Percentiles rank a stretch among this genome's conserved stretches.
phyloP scores from a whole-genome alignment of 257 asterid species.

The Solanum dulcamara region DNA sequence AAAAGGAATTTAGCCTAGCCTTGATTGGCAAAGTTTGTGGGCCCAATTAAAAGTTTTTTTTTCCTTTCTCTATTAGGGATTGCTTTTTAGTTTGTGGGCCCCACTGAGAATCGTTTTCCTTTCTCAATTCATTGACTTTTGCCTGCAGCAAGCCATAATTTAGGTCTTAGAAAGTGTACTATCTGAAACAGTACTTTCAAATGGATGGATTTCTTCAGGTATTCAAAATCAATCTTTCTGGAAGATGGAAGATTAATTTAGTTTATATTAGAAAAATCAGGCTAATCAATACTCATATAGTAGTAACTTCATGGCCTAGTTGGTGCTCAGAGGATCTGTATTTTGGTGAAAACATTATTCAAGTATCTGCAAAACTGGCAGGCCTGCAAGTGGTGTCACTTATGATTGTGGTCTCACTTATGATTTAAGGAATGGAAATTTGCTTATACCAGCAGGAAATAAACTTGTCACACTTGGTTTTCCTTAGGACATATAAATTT shows the following conservation, averaged over 20 bases:
- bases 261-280: background rate
- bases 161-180: background rate
- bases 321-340: background rate
- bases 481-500: background rate
- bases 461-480: background rate
- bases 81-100: background rate
- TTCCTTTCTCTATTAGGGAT: background rate
- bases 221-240: background rate
- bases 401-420: background rate
- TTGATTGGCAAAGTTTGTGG: background rate
- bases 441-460: background rate
- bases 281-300: background rate
- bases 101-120: background rate
- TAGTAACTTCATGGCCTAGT: background rate
- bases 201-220: background rate
- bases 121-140: background rate
- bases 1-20: background rate
- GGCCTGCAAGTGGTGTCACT: background rate
- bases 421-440: background rate
- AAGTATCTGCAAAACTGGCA: background rate
- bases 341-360: background rate
- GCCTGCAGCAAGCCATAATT: background rate
- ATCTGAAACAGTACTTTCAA: background rate
- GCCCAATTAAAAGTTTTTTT: background rate
- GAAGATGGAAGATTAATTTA: background rate